Evolutionary conservation across 83 land plant genomes (phyloP).

Genomic region (Larix sibirica): DNA sequence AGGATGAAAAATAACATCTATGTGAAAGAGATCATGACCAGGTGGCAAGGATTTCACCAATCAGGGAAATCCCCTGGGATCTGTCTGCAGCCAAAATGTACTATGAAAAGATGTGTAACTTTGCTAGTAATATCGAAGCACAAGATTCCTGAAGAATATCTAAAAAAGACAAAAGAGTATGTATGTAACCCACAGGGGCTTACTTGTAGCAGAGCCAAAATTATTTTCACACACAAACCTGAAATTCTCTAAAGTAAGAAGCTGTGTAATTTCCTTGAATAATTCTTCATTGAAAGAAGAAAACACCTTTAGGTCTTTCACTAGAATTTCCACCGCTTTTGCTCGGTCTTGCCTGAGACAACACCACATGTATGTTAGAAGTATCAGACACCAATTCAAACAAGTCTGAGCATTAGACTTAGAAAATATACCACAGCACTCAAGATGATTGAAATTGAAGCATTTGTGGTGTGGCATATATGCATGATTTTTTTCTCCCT

Average conservation of each 20-base stretch:
- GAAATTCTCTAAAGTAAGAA: slow-evolving; percentile 73
- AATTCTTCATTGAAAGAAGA: slow-evolving; percentile 79
- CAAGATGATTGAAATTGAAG: no score
- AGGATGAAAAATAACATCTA: neutral
- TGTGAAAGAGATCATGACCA: neutral
- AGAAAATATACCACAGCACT: no score
- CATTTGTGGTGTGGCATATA: no score
- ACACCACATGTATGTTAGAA: no score
- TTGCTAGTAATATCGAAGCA: neutral
- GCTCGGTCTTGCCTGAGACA: slow-evolving; percentile 69
- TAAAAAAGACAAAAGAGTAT: neutral
- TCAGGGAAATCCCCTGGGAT: no score
- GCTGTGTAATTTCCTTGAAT: slow-evolving; percentile 80
- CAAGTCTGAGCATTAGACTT: no score
- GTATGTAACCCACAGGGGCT: neutral
- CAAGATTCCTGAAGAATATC: neutral
- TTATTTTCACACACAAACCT: slow-evolving; percentile 37
- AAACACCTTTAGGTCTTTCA: slow-evolving; percentile 79
- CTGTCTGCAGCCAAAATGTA: neutral
- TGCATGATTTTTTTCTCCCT: no score
- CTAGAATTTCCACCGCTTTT: slow-evolving; percentile 81
- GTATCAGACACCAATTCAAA: no score
- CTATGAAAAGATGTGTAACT: neutral
- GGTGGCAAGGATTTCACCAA: neutral
- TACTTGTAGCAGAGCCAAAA: neutral